A percentile compares a stretch with the other conserved stretches of the same genome.
These are phyloP conservation scores for Funneliformis mosseae DNA, from an alignment of 192 early-diverging fungal species.

Conservation along the genomic window DNA sequence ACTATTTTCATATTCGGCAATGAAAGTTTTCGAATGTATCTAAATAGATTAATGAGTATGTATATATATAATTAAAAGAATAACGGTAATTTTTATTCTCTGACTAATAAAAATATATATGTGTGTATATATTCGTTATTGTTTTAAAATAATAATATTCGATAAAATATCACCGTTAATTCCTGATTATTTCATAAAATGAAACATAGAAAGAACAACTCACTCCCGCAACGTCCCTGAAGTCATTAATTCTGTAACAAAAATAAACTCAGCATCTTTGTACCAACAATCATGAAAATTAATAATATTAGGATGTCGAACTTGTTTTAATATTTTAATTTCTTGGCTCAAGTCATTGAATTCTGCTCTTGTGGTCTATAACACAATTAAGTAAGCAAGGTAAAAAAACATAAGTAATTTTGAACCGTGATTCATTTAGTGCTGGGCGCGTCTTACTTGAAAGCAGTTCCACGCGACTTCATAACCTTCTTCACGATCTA, in stretches of 20 bases:
- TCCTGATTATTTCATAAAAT: background rate
- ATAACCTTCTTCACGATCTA: conserved; percentile 86
- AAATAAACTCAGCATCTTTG: conserved; percentile 73
- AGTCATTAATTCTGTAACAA: conserved; percentile 85
- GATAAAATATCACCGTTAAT: background rate
- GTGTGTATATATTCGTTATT: background rate
- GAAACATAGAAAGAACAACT: conserved; percentile 13
- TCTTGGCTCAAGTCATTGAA: conserved; percentile 72
- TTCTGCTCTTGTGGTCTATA: conserved; percentile 72
- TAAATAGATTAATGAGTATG: conserved; percentile 25
- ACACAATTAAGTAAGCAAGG: background rate
- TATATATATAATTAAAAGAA: conserved; percentile 1
- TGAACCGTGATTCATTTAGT: background rate
- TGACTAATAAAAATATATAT: background rate
- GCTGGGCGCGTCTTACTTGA: conserved; percentile 44
- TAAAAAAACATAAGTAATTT: background rate
- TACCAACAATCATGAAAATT: conserved; percentile 79
- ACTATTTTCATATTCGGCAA: conserved; percentile 75
- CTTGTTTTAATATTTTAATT: conserved; percentile 77
- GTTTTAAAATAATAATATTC: background rate
- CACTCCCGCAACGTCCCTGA: conserved; percentile 82
- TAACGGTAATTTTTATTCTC: background rate
- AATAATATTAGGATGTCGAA: conserved; percentile 83
- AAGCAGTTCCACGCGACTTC: conserved; percentile 92
- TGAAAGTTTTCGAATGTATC: conserved; percentile 72